These are phyloP conservation scores for Orbilia oligospora DNA, from an alignment of 2,329 filamentous ascomycete species.

Conservation along the genomic window DNA sequence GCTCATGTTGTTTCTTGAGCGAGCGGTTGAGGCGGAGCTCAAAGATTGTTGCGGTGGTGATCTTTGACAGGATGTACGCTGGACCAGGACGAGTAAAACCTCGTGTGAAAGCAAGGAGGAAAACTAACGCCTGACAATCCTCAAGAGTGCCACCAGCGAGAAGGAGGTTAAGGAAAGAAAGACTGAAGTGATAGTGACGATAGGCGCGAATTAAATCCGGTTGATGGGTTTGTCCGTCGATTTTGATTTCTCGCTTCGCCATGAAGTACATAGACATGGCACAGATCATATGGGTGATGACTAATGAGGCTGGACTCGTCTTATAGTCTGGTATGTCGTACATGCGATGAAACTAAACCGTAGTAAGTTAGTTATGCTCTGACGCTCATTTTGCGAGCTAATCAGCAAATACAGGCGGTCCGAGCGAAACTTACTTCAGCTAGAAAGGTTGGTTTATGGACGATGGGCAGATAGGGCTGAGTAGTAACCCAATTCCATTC, in stretches of 20 bases:
- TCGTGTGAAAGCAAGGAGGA: constrained; percentile 80
- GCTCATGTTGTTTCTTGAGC: constrained; percentile 72
- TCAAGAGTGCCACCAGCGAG: constrained; percentile 74
- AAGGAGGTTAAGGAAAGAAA: constrained; percentile 78
- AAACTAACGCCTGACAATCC: constrained; percentile 79
- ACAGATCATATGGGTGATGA: constrained; percentile 83
- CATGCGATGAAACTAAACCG: constrained; percentile 73
- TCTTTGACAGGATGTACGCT: constrained; percentile 77
- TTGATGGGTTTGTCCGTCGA: constrained; percentile 67
- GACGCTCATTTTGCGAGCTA: constrained; percentile 22
- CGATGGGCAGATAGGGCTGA: constrained; percentile 79
- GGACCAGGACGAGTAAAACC: constrained; percentile 84
- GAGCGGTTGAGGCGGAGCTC: constrained; percentile 83
- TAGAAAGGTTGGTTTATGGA: constrained; percentile 83
- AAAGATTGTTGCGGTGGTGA: constrained; percentile 78
- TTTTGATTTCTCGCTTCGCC: constrained; percentile 71
- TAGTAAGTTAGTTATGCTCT: constrained; percentile 59
- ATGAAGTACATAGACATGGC: constrained; percentile 84
- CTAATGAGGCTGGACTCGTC: constrained; percentile 76
- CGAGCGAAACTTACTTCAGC: constrained; percentile 72
- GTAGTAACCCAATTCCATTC: constrained; percentile 83
- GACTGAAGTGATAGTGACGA: constrained; percentile 81
- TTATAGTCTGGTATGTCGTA: constrained; percentile 79
- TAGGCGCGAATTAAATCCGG: constrained; percentile 77
- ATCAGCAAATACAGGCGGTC: constrained; percentile 25